A percentile compares a stretch with the other conserved stretches of the same genome.
These are phyloP conservation scores for Paracoccidioides lutzii DNA, from an alignment of 2,329 filamentous ascomycete genomes.

Conservation along the genomic window DNA sequence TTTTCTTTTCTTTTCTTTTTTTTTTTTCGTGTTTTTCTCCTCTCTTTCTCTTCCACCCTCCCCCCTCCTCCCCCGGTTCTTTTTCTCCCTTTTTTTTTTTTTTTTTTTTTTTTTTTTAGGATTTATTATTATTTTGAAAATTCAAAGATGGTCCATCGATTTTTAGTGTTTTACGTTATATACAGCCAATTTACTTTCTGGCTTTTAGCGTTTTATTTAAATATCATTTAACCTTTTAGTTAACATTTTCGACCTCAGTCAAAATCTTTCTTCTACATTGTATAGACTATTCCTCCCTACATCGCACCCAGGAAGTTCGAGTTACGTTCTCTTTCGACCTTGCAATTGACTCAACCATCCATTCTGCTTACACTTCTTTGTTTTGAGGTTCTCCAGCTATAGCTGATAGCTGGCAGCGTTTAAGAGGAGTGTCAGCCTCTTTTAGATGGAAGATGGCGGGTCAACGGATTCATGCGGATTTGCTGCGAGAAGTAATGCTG, in stretches of 20 bases:
- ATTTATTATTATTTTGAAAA: neutral
- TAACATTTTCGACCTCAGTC: neutral
- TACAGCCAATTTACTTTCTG: neutral
- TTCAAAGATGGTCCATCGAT: neutral
- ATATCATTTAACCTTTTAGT: too few species aligned
- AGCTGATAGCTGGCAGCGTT: neutral
- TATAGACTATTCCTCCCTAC: neutral
- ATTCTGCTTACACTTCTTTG: neutral
- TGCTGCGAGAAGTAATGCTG: conserved; percentile 41
- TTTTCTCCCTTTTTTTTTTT: neutral
- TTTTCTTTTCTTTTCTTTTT: neutral
- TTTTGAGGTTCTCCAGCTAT: neutral
- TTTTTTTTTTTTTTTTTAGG: neutral
- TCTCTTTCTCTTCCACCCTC: neutral
- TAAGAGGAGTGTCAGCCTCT: conserved; percentile 2
- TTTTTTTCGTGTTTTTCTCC: neutral
- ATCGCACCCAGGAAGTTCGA: neutral
- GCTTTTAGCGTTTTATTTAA: neutral
- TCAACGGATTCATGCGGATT: conserved; percentile 29
- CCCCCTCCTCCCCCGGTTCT: too few species aligned
- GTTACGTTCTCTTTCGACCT: neutral
- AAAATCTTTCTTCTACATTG: neutral
- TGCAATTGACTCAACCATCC: neutral
- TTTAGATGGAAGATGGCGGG: conserved; percentile 33
- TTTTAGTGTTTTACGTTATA: neutral